Evolutionary conservation across 805 yeast species (phyloP), one percentile per base, ranked within the genome.

Genomic region (Pichia paraexigua): DNA sequence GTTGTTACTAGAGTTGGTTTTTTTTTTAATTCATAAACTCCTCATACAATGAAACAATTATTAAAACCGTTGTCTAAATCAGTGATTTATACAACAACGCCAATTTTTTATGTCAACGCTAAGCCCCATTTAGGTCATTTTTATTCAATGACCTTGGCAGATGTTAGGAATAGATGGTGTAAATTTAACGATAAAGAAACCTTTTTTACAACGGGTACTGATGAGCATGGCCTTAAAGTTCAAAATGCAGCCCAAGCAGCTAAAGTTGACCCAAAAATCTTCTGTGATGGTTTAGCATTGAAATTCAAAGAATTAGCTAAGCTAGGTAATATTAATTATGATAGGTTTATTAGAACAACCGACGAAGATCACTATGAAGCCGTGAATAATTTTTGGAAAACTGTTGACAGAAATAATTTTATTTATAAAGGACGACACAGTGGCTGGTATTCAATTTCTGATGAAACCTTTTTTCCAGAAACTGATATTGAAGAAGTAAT

Each of bases 31-130:
- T n/a, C 11, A 9, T 3, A n/a, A 35, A 2, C 13, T 11, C 11
- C 12, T 3, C 28, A 21, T 3, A 18, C 13, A 4, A 25, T n/a
- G 28, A 24, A 25, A n/a, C 18, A 20, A 12, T 12, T 15, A 30
- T 51, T 54, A 55, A 51, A 46, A 28, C 46, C 45, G 20, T 27
- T 54, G 25, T 41, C 50, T 9, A 24, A 49, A 37, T 25, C 30
- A 25, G 40, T 52, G 22, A 50, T 52, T 11, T 87, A 81, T 58
- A 72, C 85, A 17, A 89, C 97, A 0, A 85, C 97, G 0, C 99
- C 99, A 0, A 94, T 94, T 25, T 94, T 91, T 67, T 94, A 94
- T 67, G 97, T 95, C 51, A 94, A 94, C 72, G 98, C 98, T 11
- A 77, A 78, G 47, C 99, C 99, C 2, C 99, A 94, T 68, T 66